Conservation (phyloP, 768 basidiomycete genomes). For the Dacryopinax primogenitus region DNA sequence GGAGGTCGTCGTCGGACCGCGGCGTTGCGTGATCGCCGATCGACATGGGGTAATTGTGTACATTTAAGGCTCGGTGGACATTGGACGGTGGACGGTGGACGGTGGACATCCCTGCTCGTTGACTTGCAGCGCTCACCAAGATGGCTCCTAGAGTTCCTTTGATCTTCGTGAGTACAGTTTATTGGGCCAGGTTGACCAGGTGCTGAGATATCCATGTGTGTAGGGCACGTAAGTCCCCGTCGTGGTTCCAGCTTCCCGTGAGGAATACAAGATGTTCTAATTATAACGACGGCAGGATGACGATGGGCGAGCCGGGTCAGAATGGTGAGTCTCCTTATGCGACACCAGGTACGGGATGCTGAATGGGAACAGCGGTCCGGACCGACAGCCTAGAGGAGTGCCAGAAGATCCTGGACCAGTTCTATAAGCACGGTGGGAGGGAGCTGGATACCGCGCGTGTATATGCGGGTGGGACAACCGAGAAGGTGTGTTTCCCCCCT, state of each 20-base stretch:
- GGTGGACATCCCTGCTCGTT: neutral
- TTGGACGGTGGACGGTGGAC: neutral
- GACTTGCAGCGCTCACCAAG: neutral
- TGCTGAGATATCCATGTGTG: neutral
- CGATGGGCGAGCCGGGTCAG: constrained; percentile 33
- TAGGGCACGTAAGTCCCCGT: constrained; percentile 4
- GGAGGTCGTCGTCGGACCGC: neutral
- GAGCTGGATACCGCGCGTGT: constrained; percentile 40
- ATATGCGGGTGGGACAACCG: constrained; percentile 2
- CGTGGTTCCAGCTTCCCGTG: neutral
- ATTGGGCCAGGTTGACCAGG: neutral
- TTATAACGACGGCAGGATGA: constrained; percentile 35
- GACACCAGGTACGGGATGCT: neutral
- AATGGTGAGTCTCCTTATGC: constrained; percentile 21
- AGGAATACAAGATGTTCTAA: neutral
- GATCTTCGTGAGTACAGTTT: constrained; percentile 24
- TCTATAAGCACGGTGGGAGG: constrained; percentile 32
- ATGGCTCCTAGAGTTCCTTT: constrained; percentile 31
- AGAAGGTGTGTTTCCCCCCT: neutral
- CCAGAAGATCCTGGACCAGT: constrained; percentile 37
- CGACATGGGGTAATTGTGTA: too few relatives aligned
- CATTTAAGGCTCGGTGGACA: neutral
- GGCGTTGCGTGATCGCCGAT: neutral
- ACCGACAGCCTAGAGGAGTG: constrained; percentile 26
- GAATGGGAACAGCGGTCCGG: neutral